Evolutionary conservation across 352 stramenopile species (phyloP).

Genomic region (Phytophthora colocasiae): DNA sequence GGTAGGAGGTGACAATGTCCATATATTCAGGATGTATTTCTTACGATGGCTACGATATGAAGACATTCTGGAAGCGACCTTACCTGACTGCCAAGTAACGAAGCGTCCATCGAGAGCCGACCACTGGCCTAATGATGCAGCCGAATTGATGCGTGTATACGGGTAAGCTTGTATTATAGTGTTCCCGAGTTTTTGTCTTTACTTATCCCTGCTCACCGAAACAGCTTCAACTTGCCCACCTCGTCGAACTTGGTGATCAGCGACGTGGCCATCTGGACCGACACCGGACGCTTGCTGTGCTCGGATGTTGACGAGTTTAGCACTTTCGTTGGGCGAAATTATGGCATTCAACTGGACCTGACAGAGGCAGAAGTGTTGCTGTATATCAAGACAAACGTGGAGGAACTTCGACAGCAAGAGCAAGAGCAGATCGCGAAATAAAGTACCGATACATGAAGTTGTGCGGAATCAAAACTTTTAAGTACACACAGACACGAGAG

Average conservation of each 20-base stretch:
- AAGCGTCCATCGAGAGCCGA: slow-evolving; percentile 59
- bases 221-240: slow-evolving; percentile 43
- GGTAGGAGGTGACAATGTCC: slow-evolving; percentile 36
- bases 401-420: slow-evolving; percentile 58
- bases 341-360: slow-evolving; percentile 73
- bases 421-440: not conserved
- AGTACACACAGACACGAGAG: no score
- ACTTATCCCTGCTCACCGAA: slow-evolving; percentile 6
- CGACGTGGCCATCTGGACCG: slow-evolving; percentile 73
- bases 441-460: not conserved
- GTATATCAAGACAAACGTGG: slow-evolving; percentile 76
- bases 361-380: slow-evolving; percentile 66
- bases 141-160: slow-evolving; percentile 53
- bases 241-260: slow-evolving; percentile 58
- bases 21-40: not conserved
- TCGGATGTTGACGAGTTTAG: slow-evolving; percentile 73
- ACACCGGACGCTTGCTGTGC: slow-evolving; percentile 67
- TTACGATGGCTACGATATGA: not conserved
- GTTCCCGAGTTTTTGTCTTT: not conserved
- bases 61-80: slow-evolving; percentile 64
- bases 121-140: slow-evolving; percentile 52
- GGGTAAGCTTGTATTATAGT: slow-evolving; percentile 40
- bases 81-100: slow-evolving; percentile 63
- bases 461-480: no score
- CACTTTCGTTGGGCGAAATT: slow-evolving; percentile 63